Percentiles rank a stretch among this genome's conserved stretches.
These are phyloP conservation scores for Malassezia cuniculi DNA, from an alignment of 1,284 basidiomycete species.

Conservation along the genomic window DNA sequence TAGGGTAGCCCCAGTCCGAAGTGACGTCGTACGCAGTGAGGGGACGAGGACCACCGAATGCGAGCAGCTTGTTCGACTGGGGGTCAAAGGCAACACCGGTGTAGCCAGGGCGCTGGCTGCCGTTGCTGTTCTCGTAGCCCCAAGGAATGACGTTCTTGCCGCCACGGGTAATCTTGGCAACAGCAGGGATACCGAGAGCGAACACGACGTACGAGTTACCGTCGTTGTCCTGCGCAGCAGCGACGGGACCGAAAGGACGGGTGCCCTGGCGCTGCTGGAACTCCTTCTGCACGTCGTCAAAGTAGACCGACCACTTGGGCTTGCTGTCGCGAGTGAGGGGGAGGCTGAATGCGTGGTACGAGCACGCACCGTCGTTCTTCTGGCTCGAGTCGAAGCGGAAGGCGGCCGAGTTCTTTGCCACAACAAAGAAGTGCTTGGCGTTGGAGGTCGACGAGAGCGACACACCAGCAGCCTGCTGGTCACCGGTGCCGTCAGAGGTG, in stretches of 20 bases:
- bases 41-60: constrained; percentile 35
- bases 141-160: constrained; percentile 23
- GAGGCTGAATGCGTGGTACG: constrained; percentile 37
- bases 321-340: constrained; percentile 20
- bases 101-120: constrained; percentile 34
- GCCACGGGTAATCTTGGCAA: constrained; percentile 31
- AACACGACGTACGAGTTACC: constrained; percentile 42
- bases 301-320: constrained; percentile 27
- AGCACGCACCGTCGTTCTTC: constrained; percentile 21
- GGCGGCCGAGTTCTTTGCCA: constrained; percentile 32
- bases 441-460: constrained; percentile 21
- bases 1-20: constrained; percentile 13
- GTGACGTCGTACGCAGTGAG: constrained; percentile 31
- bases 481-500: constrained; percentile 23
- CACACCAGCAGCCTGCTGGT: constrained; percentile 39
- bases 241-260: constrained; percentile 37
- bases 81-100: constrained; percentile 33
- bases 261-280: constrained; percentile 21
- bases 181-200: constrained; percentile 35
- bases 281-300: constrained; percentile 24
- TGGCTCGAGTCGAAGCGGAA: constrained; percentile 32
- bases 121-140: constrained; percentile 26
- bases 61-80: constrained; percentile 24
- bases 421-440: constrained; percentile 30
- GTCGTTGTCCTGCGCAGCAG: constrained; percentile 30